These are phyloP conservation scores for Boletus fagicola DNA, from an alignment of 768 basidiomycete species.

Conservation along the genomic window DNA sequence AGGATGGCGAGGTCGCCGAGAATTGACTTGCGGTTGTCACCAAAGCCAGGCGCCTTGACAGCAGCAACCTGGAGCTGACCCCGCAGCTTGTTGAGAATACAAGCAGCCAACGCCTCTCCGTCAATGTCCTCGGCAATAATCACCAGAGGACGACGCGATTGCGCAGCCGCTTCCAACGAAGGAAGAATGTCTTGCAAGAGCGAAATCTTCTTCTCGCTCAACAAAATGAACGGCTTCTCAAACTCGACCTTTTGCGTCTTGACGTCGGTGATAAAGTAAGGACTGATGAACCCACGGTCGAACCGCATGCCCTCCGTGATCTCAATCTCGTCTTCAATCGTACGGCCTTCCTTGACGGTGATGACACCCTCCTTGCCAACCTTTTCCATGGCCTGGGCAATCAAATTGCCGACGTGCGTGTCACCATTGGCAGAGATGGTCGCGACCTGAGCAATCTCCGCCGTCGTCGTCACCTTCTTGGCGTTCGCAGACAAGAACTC, in stretches of 20 bases:
- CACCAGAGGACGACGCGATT: constrained; percentile 84
- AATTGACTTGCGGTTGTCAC: constrained; percentile 98
- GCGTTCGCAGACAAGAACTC: constrained; percentile 85
- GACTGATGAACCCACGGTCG: constrained; percentile 97
- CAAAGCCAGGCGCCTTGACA: constrained; percentile 97
- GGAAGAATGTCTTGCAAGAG: constrained; percentile 93
- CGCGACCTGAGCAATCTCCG: constrained; percentile 98
- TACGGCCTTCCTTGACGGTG: constrained; percentile 98
- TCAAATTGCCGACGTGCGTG: constrained; percentile 86
- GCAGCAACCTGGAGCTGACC: constrained; percentile 93
- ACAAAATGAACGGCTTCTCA: constrained; percentile 91
- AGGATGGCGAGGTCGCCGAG: constrained; percentile 96
- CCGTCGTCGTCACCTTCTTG: constrained; percentile 92
- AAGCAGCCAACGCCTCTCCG: constrained; percentile 95
- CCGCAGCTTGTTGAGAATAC: constrained; percentile 98
- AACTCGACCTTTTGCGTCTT: constrained; percentile 95
- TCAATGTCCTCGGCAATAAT: constrained; percentile 99
- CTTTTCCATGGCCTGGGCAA: constrained; percentile 99
- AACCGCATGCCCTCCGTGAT: constrained; percentile 99
- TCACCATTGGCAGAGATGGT: constrained; percentile 87
- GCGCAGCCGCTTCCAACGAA: constrained; percentile 76
- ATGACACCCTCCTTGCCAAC: constrained; percentile 99
- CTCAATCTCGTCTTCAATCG: constrained; percentile 98
- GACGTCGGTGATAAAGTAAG: constrained; percentile 98
- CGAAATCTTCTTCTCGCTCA: constrained; percentile 98